These are phyloP conservation scores for Plasmodium cynomolgi DNA, from an alignment of 169 alveolate species.

Conservation along the genomic window DNA sequence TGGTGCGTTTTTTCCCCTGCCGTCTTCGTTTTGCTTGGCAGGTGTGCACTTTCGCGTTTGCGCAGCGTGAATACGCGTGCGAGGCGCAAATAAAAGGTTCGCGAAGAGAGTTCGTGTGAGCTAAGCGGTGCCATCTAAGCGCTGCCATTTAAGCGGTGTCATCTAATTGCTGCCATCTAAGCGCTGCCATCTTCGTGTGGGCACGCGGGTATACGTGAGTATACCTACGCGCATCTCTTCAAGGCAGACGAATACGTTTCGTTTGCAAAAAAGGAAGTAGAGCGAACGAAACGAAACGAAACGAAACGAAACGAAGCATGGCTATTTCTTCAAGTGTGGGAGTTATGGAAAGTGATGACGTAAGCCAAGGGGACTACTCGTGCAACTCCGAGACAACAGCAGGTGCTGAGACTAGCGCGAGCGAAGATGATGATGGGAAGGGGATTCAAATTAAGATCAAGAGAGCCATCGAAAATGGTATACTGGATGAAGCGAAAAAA, in stretches of 20 bases:
- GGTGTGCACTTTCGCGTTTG: neutral
- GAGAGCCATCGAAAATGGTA: constrained; percentile 51
- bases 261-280: neutral
- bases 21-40: neutral
- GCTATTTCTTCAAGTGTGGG: neutral
- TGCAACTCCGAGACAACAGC: constrained; percentile 38
- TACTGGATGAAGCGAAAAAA: constrained; percentile 48
- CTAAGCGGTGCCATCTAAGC: neutral
- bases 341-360: neutral
- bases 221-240: neutral
- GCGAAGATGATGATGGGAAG: constrained; percentile 15
- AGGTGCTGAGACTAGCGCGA: constrained; percentile 11
- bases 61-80: neutral
- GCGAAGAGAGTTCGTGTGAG: neutral
- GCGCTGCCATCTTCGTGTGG: neutral
- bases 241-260: neutral
- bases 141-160: neutral
- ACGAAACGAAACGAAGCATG: too few species aligned
- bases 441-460: constrained; percentile 50
- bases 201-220: neutral
- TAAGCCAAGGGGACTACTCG: neutral
- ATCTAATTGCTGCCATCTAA: too few species aligned
- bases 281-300: neutral
- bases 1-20: neutral
- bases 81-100: neutral